Evolutionary conservation across 2,329 filamentous ascomycete species (phyloP).

Genomic region (Colletotrichum tofieldiae): DNA sequence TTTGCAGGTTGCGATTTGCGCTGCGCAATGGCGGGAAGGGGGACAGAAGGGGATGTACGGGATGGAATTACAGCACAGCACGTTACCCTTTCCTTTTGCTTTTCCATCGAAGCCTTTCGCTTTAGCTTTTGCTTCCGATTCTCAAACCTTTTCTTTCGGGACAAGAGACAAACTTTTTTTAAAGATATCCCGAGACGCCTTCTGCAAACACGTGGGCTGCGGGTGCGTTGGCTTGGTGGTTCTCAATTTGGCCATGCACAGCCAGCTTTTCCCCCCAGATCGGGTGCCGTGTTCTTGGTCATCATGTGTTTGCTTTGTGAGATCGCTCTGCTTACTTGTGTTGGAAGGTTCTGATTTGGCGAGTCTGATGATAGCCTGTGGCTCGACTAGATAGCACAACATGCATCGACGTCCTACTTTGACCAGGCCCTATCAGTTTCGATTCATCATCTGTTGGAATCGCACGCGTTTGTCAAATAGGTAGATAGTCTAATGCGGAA

Average conservation of each 20-base stretch:
- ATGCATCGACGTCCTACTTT: no score
- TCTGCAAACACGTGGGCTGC: background rate
- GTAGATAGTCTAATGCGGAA: constrained; percentile 39
- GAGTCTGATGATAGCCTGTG: background rate
- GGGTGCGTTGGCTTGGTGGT: background rate
- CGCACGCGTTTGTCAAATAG: background rate
- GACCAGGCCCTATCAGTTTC: background rate
- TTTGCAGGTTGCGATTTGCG: constrained; percentile 10
- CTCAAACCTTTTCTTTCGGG: background rate
- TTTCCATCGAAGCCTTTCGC: background rate
- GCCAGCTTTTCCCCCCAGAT: background rate
- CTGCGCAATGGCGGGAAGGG: constrained; percentile 4
- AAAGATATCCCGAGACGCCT: constrained; percentile 25
- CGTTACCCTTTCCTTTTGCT: constrained; percentile 6
- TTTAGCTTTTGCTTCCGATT: background rate
- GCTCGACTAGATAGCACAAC: background rate
- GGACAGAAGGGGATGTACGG: background rate
- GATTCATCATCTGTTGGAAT: background rate
- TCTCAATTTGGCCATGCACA: background rate
- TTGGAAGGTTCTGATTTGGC: background rate
- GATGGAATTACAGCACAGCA: constrained; percentile 24
- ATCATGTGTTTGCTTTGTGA: background rate
- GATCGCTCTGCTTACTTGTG: background rate
- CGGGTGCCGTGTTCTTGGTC: background rate
- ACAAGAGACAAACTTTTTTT: background rate